Base-by-base conservation (phyloP, 1,284 basidiomycete genomes). In the Caloboletus firmus region DNA sequence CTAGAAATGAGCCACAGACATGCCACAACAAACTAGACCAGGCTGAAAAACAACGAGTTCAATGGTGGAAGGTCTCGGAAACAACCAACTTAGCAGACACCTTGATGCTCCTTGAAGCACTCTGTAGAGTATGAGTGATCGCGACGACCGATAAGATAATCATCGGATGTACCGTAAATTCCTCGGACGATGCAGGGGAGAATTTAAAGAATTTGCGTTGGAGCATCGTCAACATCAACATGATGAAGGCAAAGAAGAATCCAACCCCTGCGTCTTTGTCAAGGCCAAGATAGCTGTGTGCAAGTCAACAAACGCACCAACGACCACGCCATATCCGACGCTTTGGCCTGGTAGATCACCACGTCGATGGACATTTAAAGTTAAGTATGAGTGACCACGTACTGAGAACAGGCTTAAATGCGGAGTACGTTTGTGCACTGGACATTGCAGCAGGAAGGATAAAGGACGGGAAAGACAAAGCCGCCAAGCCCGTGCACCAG, bases 21-120 rank as follows among this genome's bases (percentile, higher is more conserved):
- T 80, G 22, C 83, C 80, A 26, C 85, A 87, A 55, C 78, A 80
- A 6, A 89, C 82, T 10, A 89, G 71, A 11, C 85, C 87, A 4
- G 87, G 85, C 70, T 84, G 71, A 68, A 50, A 41, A 56, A 60
- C 1, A 41, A 40, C 51, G 37, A 69, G 64, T 7, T 67, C 64
- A 57, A 64, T 24, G 32, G 26, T 24, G 35, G n/a, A 12, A 15
- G 20, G 6, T 43, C 22, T 49, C 3, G 13, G 1, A 6, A 37
- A 40, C 17, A 30, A 37, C 35, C 13, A 26, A 18, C 3, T 9
- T 26, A 20, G 15, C 2, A 49, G 54, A 24, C 43, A 77, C 76
- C 68, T 79, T 79, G 8, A 80, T 72, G 51, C 74, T 79, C 54
- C 79, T 67, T 3, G 77, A 79, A n/a, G 78, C 76, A 34, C 71